Percentiles rank a stretch among this genome's conserved stretches.
Evolutionary conservation across 495 filamentous ascomycete species (phyloP).

Genomic region (Cryomyces minteri): DNA sequence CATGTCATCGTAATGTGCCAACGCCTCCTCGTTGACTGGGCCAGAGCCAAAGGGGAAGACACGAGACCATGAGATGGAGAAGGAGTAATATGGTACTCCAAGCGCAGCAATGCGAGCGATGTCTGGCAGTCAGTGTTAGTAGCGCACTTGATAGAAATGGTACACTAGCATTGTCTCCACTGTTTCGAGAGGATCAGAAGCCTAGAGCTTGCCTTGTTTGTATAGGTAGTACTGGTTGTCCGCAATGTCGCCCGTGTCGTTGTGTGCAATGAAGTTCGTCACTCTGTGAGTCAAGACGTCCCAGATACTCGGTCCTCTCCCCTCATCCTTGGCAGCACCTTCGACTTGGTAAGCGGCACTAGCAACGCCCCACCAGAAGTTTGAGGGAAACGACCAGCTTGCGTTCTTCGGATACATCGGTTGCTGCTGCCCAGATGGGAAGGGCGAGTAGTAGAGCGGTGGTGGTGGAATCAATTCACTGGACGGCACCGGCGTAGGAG

Average conservation of each 20-base stretch:
- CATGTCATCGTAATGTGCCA: conserved; percentile 15
- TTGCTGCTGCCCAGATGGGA: neutral
- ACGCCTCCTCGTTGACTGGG: conserved; percentile 11
- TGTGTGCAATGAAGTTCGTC: conserved; percentile 5
- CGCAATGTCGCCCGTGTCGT: conserved; percentile 11
- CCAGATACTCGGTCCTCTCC: conserved; percentile 10
- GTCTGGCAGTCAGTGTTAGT: conserved; percentile 2
- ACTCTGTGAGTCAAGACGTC: conserved; percentile 12
- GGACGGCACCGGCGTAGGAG: neutral
- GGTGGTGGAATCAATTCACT: conserved; percentile 8
- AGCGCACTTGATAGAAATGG: neutral
- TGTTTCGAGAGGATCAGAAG: neutral
- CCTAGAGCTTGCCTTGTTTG: conserved; percentile 11
- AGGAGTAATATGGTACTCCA: conserved; percentile 14
- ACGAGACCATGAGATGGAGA: conserved; percentile 15
- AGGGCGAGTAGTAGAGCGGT: conserved; percentile 8
- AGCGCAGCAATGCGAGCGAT: conserved; percentile 17
- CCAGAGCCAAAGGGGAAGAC: conserved; percentile 17
- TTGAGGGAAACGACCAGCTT: conserved; percentile 2
- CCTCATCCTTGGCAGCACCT: conserved; percentile 14
- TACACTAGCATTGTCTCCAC: neutral
- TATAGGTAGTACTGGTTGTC: conserved; percentile 19
- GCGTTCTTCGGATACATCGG: conserved; percentile 7
- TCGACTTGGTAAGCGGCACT: conserved; percentile 17
- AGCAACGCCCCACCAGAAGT: conserved; percentile 17